These are phyloP conservation scores for Vicia sativa DNA, from an alignment of 306 rosid genomes.

Conservation along the genomic window DNA sequence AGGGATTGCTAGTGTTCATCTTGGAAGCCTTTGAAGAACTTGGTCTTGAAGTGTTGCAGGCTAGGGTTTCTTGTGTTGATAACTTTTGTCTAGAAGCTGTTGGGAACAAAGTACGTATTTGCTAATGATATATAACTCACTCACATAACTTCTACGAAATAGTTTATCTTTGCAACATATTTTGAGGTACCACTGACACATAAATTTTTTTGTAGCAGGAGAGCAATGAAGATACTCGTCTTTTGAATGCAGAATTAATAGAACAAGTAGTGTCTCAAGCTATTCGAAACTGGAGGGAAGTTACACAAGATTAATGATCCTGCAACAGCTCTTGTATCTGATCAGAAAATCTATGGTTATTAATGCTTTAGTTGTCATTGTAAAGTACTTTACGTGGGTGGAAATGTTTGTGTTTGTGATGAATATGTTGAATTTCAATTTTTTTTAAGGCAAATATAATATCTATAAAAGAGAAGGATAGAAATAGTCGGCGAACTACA, in stretches of 20 bases:
- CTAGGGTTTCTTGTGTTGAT: conserved; percentile 71
- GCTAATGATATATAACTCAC: not conserved
- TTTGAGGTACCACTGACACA: conserved; percentile 23
- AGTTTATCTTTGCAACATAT: no score
- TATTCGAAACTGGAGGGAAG: conserved; percentile 60
- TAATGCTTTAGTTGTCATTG: not conserved
- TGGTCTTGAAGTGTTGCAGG: conserved; percentile 65
- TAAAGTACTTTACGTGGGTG: not conserved
- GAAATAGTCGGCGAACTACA: no score
- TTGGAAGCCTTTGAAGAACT: conserved; percentile 69
- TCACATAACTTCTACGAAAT: not conserved
- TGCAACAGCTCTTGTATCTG: conserved; percentile 2
- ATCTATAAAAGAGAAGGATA: no score
- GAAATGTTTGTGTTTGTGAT: not conserved
- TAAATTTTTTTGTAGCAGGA: conserved; percentile 41
- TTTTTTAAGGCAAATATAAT: not conserved
- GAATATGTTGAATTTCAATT: not conserved
- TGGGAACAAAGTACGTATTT: conserved; percentile 52
- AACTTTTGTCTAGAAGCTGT: conserved; percentile 57
- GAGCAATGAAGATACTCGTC: conserved; percentile 38
- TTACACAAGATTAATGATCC: conserved; percentile 26
- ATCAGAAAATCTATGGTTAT: not conserved
- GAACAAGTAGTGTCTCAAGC: conserved; percentile 59
- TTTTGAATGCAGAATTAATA: conserved; percentile 44
- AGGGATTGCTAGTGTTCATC: conserved; percentile 61